Evolutionary conservation across 1,284 basidiomycete genomes (phyloP).

Genomic region (Melampsora larici-populina): DNA sequence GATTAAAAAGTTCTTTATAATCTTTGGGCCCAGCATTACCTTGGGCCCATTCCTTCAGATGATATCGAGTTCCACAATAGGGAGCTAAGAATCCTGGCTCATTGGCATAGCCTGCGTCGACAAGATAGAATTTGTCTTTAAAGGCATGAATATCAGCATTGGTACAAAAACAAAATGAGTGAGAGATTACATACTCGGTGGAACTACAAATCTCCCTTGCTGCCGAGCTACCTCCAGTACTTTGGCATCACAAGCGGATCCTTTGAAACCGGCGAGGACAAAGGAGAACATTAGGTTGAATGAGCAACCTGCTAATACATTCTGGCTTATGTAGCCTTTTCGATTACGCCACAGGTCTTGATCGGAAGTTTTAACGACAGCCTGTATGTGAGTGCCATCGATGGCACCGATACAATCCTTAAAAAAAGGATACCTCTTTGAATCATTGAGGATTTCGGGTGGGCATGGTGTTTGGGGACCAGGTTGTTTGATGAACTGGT

Average conservation of each 20-base stretch:
- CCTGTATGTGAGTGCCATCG: constrained; percentile 52
- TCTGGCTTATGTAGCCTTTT: constrained; percentile 51
- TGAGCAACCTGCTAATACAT: no score
- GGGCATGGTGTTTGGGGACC: not conserved
- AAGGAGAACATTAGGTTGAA: no score
- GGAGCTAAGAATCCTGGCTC: not conserved
- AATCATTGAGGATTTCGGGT: not conserved
- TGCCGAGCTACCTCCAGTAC: constrained; percentile 51
- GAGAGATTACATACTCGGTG: not conserved
- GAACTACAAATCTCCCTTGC: not conserved
- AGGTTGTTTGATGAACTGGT: not conserved
- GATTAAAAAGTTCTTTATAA: not conserved
- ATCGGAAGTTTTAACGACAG: constrained; percentile 44
- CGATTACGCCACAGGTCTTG: constrained; percentile 46
- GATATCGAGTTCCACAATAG: not conserved
- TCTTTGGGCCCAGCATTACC: not conserved
- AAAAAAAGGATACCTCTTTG: no score
- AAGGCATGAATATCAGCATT: not conserved
- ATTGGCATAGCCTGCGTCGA: not conserved
- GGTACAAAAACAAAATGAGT: not conserved
- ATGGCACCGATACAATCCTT: constrained; percentile 52
- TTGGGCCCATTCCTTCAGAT: not conserved
- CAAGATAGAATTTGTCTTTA: no score
- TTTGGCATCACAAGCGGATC: no score
- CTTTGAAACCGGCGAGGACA: no score